phyloP scores from a whole-genome alignment of 2,329 filamentous ascomycete genomes.

The Endoconidiophora polonica region DNA sequence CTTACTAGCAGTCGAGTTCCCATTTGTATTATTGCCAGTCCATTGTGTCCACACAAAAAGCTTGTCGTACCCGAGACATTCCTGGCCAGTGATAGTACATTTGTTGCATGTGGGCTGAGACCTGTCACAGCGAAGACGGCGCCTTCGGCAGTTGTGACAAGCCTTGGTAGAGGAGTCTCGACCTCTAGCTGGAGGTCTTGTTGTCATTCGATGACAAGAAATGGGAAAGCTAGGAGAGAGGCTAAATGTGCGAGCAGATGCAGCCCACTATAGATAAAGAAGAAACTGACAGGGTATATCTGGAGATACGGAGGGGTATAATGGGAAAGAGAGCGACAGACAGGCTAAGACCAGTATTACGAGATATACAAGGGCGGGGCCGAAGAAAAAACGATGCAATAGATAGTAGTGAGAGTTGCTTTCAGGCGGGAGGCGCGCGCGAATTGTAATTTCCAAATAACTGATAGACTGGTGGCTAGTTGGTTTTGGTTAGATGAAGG shows the following conservation, averaged over 20 bases:
- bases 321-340: no score
- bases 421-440: no score
- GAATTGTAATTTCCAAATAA: no score
- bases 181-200: constrained; percentile 3
- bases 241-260: no score
- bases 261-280: neutral
- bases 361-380: no score
- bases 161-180: constrained; percentile 20
- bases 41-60: constrained; percentile 40
- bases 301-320: neutral
- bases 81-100: constrained; percentile 35
- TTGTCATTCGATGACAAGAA: neutral
- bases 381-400: no score
- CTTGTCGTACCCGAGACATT: constrained; percentile 45
- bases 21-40: constrained; percentile 1
- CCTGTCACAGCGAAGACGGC: constrained; percentile 44
- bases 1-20: neutral
- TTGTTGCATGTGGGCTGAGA: constrained; percentile 43
- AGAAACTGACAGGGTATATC: neutral
- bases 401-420: no score
- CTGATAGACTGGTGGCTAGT: no score
- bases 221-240: neutral
- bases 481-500: no score
- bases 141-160: constrained; percentile 46
- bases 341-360: no score